phyloP scores from a whole-genome alignment of 306 rosid species.

The Vigna hirtella region DNA sequence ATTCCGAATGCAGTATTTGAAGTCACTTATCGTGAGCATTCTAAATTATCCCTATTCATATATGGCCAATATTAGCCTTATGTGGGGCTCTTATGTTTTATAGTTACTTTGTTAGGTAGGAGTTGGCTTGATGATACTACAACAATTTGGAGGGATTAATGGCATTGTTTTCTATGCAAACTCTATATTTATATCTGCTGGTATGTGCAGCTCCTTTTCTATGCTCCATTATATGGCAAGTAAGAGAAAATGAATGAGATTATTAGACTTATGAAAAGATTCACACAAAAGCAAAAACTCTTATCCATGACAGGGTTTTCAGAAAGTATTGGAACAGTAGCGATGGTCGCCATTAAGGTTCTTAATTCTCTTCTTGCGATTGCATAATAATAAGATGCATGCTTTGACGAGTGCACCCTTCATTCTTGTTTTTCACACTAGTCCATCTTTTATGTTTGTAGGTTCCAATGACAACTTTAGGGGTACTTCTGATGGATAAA shows the following conservation, averaged over 20 bases:
- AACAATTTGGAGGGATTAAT: slow-evolving; percentile 90
- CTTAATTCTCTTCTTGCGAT: slow-evolving; percentile 31
- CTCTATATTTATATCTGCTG: slow-evolving; percentile 77
- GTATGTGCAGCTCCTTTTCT: slow-evolving; percentile 50
- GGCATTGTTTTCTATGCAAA: slow-evolving; percentile 81
- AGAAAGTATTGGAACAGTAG: slow-evolving; percentile 72
- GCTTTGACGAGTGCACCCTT: slow-evolving; percentile 8
- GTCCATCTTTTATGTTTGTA: slow-evolving; percentile 38
- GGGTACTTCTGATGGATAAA: slow-evolving; percentile 67
- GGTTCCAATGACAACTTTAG: slow-evolving; percentile 72
- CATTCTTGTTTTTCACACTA: slow-evolving; percentile 33
- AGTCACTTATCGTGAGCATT: slow-evolving; percentile 73
- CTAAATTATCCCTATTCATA: slow-evolving; percentile 15
- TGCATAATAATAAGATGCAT: slow-evolving; percentile 7
- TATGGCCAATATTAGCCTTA: slow-evolving; percentile 15
- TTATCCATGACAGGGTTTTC: slow-evolving; percentile 73
- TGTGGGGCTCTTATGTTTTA: slow-evolving; percentile 31
- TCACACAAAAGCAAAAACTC: slow-evolving; percentile 26
- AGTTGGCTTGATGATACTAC: slow-evolving; percentile 86
- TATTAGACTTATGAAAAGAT: slow-evolving; percentile 44
- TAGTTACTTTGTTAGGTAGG: slow-evolving; percentile 64
- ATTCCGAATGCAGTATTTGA: slow-evolving; percentile 71
- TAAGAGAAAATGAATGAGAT: slow-evolving; percentile 12
- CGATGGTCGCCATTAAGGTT: slow-evolving; percentile 85
- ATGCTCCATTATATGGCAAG: slow-evolving; percentile 13